Conservation (phyloP, 495 filamentous ascomycete species). For the Penicillium antarcticum region DNA sequence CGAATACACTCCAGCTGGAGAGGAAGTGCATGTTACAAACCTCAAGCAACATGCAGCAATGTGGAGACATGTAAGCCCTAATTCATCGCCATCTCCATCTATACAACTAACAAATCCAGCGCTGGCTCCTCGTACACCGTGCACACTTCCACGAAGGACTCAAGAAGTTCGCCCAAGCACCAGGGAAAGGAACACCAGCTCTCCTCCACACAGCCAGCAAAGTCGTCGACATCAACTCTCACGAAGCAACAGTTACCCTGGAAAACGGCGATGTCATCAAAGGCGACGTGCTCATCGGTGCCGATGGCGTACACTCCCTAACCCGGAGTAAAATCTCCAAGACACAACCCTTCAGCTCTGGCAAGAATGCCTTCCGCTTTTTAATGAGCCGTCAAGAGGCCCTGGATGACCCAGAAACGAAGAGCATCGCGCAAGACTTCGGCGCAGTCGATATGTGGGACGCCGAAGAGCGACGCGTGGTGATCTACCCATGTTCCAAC, state of each 20-base stretch:
- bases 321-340: slow-evolving; percentile 41
- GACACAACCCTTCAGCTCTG: slow-evolving; percentile 41
- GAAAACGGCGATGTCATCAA: slow-evolving; percentile 30
- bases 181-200: slow-evolving; percentile 38
- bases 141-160: slow-evolving; percentile 47
- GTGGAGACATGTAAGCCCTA: slow-evolving; percentile 36
- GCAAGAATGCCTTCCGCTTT: slow-evolving; percentile 62
- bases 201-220: slow-evolving; percentile 40
- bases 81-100: background rate
- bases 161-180: slow-evolving; percentile 38
- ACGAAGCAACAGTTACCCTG: slow-evolving; percentile 38
- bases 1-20: slow-evolving; percentile 29
- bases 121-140: slow-evolving; percentile 52
- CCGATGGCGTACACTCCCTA: slow-evolving; percentile 51
- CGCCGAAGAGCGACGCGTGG: slow-evolving; percentile 46
- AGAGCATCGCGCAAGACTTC: slow-evolving; percentile 30
- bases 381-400: slow-evolving; percentile 44
- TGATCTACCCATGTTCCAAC: slow-evolving; percentile 58
- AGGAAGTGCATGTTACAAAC: slow-evolving; percentile 28
- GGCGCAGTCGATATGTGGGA: slow-evolving; percentile 51
- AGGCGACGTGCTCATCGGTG: slow-evolving; percentile 48
- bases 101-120: slow-evolving; percentile 15
- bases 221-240: slow-evolving; percentile 41
- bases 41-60: slow-evolving; percentile 28
- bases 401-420: slow-evolving; percentile 44